Evolutionary conservation across 1,284 basidiomycete genomes (phyloP).

Genomic region (Apiotrichum veenhuisii): DNA sequence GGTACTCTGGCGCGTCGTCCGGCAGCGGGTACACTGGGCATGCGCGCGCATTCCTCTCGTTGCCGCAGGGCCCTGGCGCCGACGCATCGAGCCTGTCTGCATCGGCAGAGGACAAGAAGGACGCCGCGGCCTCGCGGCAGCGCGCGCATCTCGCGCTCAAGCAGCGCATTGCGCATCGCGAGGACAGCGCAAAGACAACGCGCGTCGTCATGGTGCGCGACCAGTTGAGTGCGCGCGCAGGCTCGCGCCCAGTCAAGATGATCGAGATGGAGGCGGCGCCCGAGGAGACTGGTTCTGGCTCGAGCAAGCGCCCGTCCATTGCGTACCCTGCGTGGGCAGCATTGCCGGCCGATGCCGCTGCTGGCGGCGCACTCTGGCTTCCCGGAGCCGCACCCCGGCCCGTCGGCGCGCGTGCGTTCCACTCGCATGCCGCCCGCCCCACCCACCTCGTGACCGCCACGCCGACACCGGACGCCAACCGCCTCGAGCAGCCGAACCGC

Average conservation of each 20-base stretch:
- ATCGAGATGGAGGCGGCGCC: constrained; percentile 22
- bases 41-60: constrained; percentile 41
- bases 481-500: constrained; percentile 31
- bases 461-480: constrained; percentile 12
- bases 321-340: constrained; percentile 19
- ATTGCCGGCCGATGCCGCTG: constrained; percentile 12
- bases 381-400: constrained; percentile 14
- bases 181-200: constrained; percentile 6
- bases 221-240: constrained; percentile 18
- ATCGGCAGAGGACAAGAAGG: constrained; percentile 24
- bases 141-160: constrained; percentile 14
- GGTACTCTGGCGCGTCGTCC: constrained; percentile 30
- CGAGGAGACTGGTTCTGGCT: neutral
- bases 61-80: constrained; percentile 30
- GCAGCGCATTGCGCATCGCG: constrained; percentile 14
- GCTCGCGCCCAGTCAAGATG: constrained; percentile 23
- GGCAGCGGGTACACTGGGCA: constrained; percentile 46
- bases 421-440: constrained; percentile 17
- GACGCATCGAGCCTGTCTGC: constrained; percentile 27
- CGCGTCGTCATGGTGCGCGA: constrained; percentile 18
- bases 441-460: constrained; percentile 7
- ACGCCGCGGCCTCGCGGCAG: constrained; percentile 12
- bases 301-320: constrained; percentile 8
- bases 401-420: constrained; percentile 25
- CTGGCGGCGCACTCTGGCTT: constrained; percentile 16